phyloP scores from a whole-genome alignment of 352 stramenopile genomes.

The Aphanomyces astaci region DNA sequence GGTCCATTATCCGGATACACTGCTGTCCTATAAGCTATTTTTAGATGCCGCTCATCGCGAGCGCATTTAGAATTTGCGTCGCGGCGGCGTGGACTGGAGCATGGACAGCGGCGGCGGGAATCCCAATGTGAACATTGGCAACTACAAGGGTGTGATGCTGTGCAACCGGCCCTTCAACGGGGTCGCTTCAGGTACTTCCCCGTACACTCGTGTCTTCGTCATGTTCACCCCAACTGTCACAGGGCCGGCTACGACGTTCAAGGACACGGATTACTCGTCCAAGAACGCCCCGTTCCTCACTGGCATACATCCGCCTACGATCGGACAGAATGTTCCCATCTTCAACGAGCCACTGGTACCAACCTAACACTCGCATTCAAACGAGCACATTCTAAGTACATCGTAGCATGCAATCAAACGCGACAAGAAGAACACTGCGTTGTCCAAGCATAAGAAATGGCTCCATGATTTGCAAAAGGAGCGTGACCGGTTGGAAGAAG shows the following conservation, averaged over 20 bases:
- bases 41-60: neutral
- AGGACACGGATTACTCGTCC: neutral
- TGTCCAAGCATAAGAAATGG: constrained; percentile 92
- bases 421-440: constrained; percentile 86
- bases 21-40: neutral
- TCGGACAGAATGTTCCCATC: constrained; percentile 79
- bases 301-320: constrained; percentile 50
- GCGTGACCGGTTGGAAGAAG: constrained; percentile 71
- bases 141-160: constrained; percentile 95
- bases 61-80: neutral
- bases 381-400: too few relatives aligned
- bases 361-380: neutral
- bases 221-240: neutral
- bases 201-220: neutral
- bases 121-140: constrained; percentile 81
- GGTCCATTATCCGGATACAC: neutral
- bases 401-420: constrained; percentile 63
- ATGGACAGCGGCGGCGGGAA: constrained; percentile 20
- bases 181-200: constrained; percentile 53
- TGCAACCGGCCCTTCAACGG: constrained; percentile 91
- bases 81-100: neutral
- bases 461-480: constrained; percentile 89
- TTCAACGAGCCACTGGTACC: constrained; percentile 51
- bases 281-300: constrained; percentile 50
- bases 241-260: neutral